phyloP scores from a whole-genome alignment of 2,329 filamentous ascomycete genomes.

The Pseudocercospora crystallina region DNA sequence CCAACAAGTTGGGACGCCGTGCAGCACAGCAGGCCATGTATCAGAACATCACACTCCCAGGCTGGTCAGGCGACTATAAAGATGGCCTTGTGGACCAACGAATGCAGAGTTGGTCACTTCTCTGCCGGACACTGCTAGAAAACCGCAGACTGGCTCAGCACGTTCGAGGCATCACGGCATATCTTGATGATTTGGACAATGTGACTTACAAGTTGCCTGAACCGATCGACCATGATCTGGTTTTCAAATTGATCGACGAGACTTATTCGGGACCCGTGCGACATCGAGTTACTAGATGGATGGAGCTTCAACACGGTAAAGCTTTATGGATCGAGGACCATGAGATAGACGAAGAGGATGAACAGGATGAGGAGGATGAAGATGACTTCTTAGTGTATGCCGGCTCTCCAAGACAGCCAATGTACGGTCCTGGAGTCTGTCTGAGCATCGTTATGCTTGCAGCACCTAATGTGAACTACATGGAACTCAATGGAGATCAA shows the following conservation, averaged over 20 bases:
- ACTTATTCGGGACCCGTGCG: too few relatives aligned
- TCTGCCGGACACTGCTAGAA: slow-evolving; percentile 9
- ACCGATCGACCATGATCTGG: background rate
- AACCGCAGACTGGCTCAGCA: background rate
- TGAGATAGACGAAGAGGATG: background rate
- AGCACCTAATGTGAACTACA: background rate
- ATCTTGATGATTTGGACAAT: background rate
- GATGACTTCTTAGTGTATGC: too few relatives aligned
- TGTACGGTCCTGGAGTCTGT: background rate
- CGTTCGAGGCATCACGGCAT: background rate
- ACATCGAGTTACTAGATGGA: too few relatives aligned
- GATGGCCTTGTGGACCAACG: background rate
- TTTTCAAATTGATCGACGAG: background rate
- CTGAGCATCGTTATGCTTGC: slow-evolving; percentile 1
- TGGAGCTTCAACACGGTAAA: too few relatives aligned
- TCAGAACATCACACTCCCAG: background rate
- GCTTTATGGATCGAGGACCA: too few relatives aligned
- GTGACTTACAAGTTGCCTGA: background rate
- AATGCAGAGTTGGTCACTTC: background rate
- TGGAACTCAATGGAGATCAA: background rate
- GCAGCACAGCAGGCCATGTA: slow-evolving; percentile 1
- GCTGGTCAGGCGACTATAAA: background rate
- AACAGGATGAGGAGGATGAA: too few relatives aligned
- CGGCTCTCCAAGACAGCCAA: background rate
- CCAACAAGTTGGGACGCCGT: slow-evolving; percentile 4